These are phyloP conservation scores for Nothopassalora personata DNA, from an alignment of 2,329 filamentous ascomycete species.

Conservation along the genomic window DNA sequence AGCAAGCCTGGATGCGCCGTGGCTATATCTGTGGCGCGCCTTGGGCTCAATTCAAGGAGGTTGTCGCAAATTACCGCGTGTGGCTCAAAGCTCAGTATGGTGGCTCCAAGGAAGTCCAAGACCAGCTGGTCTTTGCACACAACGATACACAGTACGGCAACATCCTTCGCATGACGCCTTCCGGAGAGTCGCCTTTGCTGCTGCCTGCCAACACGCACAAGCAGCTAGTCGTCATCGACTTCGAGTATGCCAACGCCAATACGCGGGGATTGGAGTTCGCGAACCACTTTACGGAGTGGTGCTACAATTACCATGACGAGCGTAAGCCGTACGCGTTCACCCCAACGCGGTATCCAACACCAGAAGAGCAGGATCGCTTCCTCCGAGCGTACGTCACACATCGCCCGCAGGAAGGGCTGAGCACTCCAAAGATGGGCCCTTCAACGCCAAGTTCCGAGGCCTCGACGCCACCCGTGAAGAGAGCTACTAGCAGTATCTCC, in stretches of 20 bases:
- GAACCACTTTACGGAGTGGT: slow-evolving; percentile 97
- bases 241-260: slow-evolving; percentile 93
- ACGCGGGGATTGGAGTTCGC: slow-evolving; percentile 83
- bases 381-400: slow-evolving; percentile 83
- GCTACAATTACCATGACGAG: slow-evolving; percentile 89
- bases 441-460: slow-evolving; percentile 25
- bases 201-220: slow-evolving; percentile 91
- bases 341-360: slow-evolving; percentile 64
- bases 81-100: slow-evolving; percentile 71
- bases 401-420: slow-evolving; percentile 59
- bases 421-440: slow-evolving; percentile 31
- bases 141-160: slow-evolving; percentile 99
- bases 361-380: slow-evolving; percentile 78
- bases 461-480: slow-evolving; percentile 28
- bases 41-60: slow-evolving; percentile 71
- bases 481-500: slow-evolving; percentile 41
- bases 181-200: slow-evolving; percentile 73
- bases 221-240: slow-evolving; percentile 94
- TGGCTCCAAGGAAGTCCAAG: slow-evolving; percentile 59
- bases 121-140: slow-evolving; percentile 86
- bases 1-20: slow-evolving; percentile 59
- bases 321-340: slow-evolving; percentile 59
- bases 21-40: slow-evolving; percentile 81
- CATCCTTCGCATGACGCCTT: slow-evolving; percentile 71
- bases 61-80: slow-evolving; percentile 70